Base-by-base conservation (phyloP, 2,329 filamentous ascomycete genomes). In the Aschersonia sp. region DNA sequence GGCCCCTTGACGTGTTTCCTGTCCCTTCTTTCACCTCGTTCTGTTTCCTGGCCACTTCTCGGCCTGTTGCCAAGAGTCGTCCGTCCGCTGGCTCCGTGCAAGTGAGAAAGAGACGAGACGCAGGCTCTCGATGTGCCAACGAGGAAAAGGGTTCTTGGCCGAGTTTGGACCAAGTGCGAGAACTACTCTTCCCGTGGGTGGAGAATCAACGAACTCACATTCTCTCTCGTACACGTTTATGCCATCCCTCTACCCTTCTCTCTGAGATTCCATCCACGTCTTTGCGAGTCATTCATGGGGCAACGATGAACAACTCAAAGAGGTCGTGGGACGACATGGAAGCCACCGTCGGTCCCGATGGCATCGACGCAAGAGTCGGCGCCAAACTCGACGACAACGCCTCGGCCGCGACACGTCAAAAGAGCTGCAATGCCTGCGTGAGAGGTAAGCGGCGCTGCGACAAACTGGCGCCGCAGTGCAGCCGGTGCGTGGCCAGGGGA, bases 401-500 rank as follows among this genome's bases (percentile, higher is more conserved):
- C 7, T 52, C 54, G 37, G 60, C 64, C 39, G 62, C 65, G 42
- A 78, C 65, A 73, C 60, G 68, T 50, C 69, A 71, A 54, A 71
- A 69, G 63, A 71, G 66, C 59, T 72, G 69, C 61, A 68, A 71
- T 52, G 63, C 67, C 47, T 72, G 69, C 53, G 69, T 72, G 45
- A 62, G 62, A 47, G 65, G 67, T 56, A 72, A 72, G 56, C 62
- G 69, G 45, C 64, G 68, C 50, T 72, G 69, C 56, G 68, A 72
- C 55, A 71, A 71, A 61, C 61, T 56, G 43, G 59, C 58, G 7
- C 69, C 69, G 12, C 57, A 59, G 43, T 72, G 68, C 55, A 62
- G 62, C 29, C 66, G 68, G 46, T 72, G 68, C 54, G 59, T 59
- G 4, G 63, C 62, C 54, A 69, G 67, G 57, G 61, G 62, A 14